Percentiles rank a stretch among this genome's conserved stretches.
Evolutionary conservation across 768 basidiomycete genomes (phyloP).

Genomic region (Obba rivulosa): DNA sequence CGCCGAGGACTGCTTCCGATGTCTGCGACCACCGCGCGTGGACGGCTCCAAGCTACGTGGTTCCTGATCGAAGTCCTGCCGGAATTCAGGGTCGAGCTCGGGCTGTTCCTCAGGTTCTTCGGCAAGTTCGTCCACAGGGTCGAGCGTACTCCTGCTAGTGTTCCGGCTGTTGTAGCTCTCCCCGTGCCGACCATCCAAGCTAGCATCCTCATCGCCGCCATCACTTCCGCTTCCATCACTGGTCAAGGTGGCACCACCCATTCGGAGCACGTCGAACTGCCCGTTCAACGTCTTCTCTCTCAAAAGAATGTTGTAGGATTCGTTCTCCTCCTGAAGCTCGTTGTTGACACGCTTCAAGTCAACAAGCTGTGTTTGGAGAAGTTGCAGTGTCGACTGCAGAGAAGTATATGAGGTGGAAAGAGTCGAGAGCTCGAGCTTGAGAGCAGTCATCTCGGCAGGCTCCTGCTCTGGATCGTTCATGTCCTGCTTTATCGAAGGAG

Average conservation of each 20-base stretch:
- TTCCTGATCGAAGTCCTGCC: constrained; percentile 22
- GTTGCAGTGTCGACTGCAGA: constrained; percentile 77
- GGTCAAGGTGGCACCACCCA: constrained; percentile 34
- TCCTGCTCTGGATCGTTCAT: constrained; percentile 64
- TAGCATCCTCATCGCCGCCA: constrained; percentile 20
- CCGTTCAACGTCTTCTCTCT: constrained; percentile 89
- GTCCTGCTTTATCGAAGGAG: constrained; percentile 34
- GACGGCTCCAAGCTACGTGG: constrained; percentile 16
- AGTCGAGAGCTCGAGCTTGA: constrained; percentile 79
- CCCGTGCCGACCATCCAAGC: constrained; percentile 23
- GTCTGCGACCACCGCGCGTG: constrained; percentile 37
- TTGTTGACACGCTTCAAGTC: constrained; percentile 88
- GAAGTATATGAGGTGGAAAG: constrained; percentile 82
- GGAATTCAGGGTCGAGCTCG: constrained; percentile 37
- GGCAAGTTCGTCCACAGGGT: constrained; percentile 33
- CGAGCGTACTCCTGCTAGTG: constrained; percentile 51
- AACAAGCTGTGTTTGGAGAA: constrained; percentile 77
- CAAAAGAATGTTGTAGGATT: constrained; percentile 91
- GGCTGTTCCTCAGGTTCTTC: constrained; percentile 48
- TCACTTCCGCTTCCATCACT: constrained; percentile 18
- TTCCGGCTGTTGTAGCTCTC: constrained; percentile 52
- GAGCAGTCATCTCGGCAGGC: constrained; percentile 82
- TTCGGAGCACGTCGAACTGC: constrained; percentile 69
- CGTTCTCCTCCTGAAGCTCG: constrained; percentile 91
- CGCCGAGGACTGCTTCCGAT: constrained; percentile 35